These are phyloP conservation scores for Fistulifera pelliculosa DNA, from an alignment of 108 stramenopile species.

Conservation along the genomic window DNA sequence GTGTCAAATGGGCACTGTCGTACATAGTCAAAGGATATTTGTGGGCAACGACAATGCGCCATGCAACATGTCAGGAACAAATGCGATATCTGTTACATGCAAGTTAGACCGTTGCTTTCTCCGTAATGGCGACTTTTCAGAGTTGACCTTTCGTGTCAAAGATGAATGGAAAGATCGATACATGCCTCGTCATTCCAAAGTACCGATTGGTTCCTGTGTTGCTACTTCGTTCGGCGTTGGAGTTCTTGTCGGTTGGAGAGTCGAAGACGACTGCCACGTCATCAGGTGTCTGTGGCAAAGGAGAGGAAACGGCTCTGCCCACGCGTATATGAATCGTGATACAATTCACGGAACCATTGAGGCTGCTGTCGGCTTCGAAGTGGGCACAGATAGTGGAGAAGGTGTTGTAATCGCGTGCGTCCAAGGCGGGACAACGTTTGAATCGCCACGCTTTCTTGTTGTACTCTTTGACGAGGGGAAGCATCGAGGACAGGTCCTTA, in stretches of 20 bases:
- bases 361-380: slow-evolving; percentile 74
- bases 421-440: slow-evolving; percentile 44
- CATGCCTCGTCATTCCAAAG: slow-evolving; percentile 75
- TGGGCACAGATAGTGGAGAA: slow-evolving; percentile 48
- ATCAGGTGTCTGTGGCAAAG: slow-evolving; percentile 77
- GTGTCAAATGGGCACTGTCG: slow-evolving; percentile 78
- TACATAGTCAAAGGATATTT: slow-evolving; percentile 52
- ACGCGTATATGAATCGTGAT: slow-evolving; percentile 64
- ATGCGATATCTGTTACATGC: slow-evolving; percentile 62
- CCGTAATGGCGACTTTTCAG: slow-evolving; percentile 62
- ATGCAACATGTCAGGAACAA: slow-evolving; percentile 22
- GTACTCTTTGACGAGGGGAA: slow-evolving; percentile 28
- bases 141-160: slow-evolving; percentile 65
- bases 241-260: slow-evolving; percentile 81
- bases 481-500: slow-evolving; percentile 24
- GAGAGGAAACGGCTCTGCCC: slow-evolving; percentile 47
- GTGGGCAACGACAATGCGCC: slow-evolving; percentile 5
- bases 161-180: slow-evolving; percentile 58
- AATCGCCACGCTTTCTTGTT: slow-evolving; percentile 53
- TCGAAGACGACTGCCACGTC: slow-evolving; percentile 80
- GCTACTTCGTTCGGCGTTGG: slow-evolving; percentile 80
- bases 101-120: slow-evolving; percentile 71
- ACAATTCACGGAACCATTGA: slow-evolving; percentile 52
- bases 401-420: slow-evolving; percentile 55
- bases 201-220: slow-evolving; percentile 77